Conservation (phyloP, 805 yeast species). For the Ogataea zsoltii region DNA sequence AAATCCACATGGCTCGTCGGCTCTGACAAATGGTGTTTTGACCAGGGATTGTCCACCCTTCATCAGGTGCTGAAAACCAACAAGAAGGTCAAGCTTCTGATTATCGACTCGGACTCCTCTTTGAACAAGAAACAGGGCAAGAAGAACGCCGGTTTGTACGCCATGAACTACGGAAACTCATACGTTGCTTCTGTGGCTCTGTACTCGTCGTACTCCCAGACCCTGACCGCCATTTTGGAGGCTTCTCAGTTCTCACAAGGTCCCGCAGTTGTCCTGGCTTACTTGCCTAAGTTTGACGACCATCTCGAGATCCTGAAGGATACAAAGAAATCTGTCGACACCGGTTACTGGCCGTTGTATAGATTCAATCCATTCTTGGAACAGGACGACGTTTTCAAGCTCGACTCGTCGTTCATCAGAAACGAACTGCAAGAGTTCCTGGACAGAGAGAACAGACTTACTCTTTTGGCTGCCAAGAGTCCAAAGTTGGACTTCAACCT, state of each 20-base stretch:
- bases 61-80: constrained; percentile 74
- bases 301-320: constrained; percentile 78
- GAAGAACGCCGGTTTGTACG: constrained; percentile 91
- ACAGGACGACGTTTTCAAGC: constrained; percentile 59
- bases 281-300: constrained; percentile 76
- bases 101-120: constrained; percentile 84
- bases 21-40: constrained; percentile 94
- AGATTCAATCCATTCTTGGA: constrained; percentile 71
- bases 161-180: constrained; percentile 87
- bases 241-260: constrained; percentile 81
- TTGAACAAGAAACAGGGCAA: constrained; percentile 57
- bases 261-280: constrained; percentile 89
- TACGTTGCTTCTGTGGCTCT: constrained; percentile 95
- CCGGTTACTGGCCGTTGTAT: constrained; percentile 97
- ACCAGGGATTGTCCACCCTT: constrained; percentile 87
- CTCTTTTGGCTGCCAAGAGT: constrained; percentile 65
- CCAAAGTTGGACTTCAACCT: constrained; percentile 80
- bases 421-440: constrained; percentile 76
- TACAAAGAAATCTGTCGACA: constrained; percentile 85
- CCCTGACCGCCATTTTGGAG: constrained; percentile 82
- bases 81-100: constrained; percentile 76
- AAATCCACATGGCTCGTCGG: constrained; percentile 82
- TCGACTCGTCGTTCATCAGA: constrained; percentile 82
- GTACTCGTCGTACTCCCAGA: constrained; percentile 91
- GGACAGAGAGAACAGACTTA: constrained; percentile 86